Percentiles rank a stretch among this genome's conserved stretches.
These are phyloP conservation scores for Oxyria digyna DNA, from an alignment of 148 eudicot genomes.

Conservation along the genomic window DNA sequence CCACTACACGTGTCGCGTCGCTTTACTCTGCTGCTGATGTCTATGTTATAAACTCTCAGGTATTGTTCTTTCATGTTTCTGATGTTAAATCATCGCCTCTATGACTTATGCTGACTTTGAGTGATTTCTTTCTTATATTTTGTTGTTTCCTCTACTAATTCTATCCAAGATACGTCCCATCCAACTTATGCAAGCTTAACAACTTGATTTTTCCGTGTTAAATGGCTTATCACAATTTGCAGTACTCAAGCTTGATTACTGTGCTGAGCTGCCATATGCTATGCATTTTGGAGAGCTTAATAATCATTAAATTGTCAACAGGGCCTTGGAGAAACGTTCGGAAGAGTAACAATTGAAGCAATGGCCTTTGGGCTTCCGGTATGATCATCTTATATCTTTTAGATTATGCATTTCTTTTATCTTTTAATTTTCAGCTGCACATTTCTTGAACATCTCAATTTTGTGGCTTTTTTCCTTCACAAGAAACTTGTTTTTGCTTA, in stretches of 20 bases:
- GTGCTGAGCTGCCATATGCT: background rate
- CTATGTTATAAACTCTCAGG: constrained; percentile 94
- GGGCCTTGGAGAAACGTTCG: constrained; percentile 99
- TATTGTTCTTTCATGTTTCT: constrained; percentile 11
- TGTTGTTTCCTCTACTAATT: background rate
- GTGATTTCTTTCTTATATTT: background rate
- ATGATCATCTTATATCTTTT: constrained; percentile 19
- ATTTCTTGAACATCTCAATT: background rate
- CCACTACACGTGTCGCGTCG: constrained; percentile 86
- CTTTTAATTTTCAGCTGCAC: background rate
- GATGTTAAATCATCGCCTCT: constrained; percentile 1
- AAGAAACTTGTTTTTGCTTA: background rate
- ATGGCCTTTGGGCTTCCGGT: constrained; percentile 99
- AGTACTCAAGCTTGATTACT: background rate
- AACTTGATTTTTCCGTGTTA: background rate
- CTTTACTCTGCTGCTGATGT: constrained; percentile 96
- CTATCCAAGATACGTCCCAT: background rate
- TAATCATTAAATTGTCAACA: constrained; percentile 14
- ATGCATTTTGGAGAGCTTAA: background rate
- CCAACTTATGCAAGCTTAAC: background rate
- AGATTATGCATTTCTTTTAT: background rate
- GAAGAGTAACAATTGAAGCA: constrained; percentile 96
- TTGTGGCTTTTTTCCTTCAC: background rate
- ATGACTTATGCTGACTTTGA: background rate
- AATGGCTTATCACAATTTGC: background rate